Evolutionary conservation across 2,329 filamentous ascomycete species (phyloP), one percentile per base, ranked within the genome.

Genomic region (Ilyonectria robusta): DNA sequence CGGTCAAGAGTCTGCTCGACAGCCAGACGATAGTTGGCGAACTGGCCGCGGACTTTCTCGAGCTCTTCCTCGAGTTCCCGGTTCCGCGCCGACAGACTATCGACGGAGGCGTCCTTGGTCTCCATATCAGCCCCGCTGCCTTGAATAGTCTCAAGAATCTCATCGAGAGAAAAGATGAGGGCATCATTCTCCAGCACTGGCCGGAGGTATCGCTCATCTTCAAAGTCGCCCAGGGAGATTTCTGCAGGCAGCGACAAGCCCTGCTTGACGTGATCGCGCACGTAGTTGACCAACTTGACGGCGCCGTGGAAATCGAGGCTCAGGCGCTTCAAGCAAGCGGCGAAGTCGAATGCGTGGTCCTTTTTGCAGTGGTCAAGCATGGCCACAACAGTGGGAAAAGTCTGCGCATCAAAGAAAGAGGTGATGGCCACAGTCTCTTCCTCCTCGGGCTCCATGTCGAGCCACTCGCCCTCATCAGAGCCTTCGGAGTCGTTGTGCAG

Each of bases 121-220:
- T 81, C 80, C 31, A 84, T 80, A 42, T 84, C 82, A 10, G 87
- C 85, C 19, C 69, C 64, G 48, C 84, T 83, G 15, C 85, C 84
- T 21, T 70, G 60, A 21, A 69, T 64, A 37, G 58, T 56, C 58
- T 79, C 78, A 13, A 97, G 84, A 13, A 83, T 70, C 69, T 98
- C 96, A 70, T 97, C 95, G 21, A 99, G 85, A 62, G 89, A 93
- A 78, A 97, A 94, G 35, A 99, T 89, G 59, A 98, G 84, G 4
- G 95, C 93, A 78, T 99, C 96, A 72, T 98, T 94, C 65, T 96
- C 92, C 8, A 99, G 82, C 4, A 94, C 91, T 0, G 96, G 96
- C 77, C 93, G 92, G 65, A 99, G 85, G 77, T 91, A 97, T 70
- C 88, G 86, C 70, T 98, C 95, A 68, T 94, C 89, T n/a, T 90